Base-by-base conservation (phyloP, 306 rosid species). In the Fagus sylvatica region DNA sequence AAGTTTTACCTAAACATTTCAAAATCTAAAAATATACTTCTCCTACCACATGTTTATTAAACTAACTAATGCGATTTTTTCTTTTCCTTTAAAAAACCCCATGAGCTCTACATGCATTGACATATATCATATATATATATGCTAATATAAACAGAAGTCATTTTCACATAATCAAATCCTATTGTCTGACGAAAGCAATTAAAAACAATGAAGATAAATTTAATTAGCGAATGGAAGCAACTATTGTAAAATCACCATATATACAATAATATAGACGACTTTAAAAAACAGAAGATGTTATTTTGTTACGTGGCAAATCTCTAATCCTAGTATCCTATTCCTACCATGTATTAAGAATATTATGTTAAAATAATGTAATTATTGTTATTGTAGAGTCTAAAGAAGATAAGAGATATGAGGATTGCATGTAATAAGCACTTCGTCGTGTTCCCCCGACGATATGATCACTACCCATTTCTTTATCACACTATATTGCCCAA, bases 361-460 rank as follows among this genome's bases (percentile, higher is more conserved):
- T 81, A 69, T 37, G 40, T 69, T 67, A 41, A 9, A 19, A 30
- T 37, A 70, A 46, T 71, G 43, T 32, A 75, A 12, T 15, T 39
- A 70, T 8, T 71, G 34, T 42, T 62, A 28, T 7, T 51, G 39
- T 36, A 69, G n/a, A 55, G 15, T 56, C 42, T 55, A 54, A 67
- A 78, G 74, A 53, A 53, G 17, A 75, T 76, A 74, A 32, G 77
- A 49, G 74, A 65, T 62, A 10, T 78, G 79, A 79, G 74, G 83
- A 60, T 51, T 39, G 55, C 17, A 43, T 66, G 42, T 76, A 46
- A 53, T 53, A 53, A 67, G 79, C 73, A 59, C 32, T 39, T 77
- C 77, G 87, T 85, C 86, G 78, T 75, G 39, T 83, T 71, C 80
- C 69, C 53, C 42, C n/a, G 40, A 17, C n/a, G 51, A 72, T 62